Percentiles rank a stretch among this genome's conserved stretches.
phyloP scores from a whole-genome alignment of 31 red algal genomes.

The Odonthalia washingtoniensis region DNA sequence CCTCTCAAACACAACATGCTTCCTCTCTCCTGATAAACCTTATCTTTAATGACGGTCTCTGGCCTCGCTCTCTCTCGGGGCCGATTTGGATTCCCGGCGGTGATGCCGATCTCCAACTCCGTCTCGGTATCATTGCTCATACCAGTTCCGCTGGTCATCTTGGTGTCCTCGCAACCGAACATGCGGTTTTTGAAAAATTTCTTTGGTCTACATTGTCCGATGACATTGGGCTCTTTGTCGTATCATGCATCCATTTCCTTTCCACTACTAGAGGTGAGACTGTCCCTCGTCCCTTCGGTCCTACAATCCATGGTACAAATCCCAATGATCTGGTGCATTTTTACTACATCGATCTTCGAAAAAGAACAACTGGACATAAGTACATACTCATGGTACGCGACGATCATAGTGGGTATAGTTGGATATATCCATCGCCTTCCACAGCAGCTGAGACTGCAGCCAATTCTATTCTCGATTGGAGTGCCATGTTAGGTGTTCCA shows the following conservation, averaged over 20 bases:
- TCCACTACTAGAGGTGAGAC: slow-evolving; percentile 6
- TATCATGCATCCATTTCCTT: slow-evolving; percentile 31
- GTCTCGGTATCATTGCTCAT: slow-evolving; percentile 21
- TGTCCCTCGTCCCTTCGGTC: slow-evolving; percentile 5
- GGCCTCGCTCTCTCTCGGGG: too few relatives aligned
- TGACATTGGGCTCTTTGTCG: slow-evolving; percentile 20
- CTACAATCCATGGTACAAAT: slow-evolving; percentile 8
- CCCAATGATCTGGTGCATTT: slow-evolving; percentile 38
- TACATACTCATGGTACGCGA: slow-evolving; percentile 26
- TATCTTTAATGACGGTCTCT: too few relatives aligned
- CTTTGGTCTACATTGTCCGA: slow-evolving; percentile 11
- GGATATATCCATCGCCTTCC: neutral
- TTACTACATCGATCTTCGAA: slow-evolving; percentile 16
- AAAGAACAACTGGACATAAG: neutral
- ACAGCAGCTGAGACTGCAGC: slow-evolving; percentile 5
- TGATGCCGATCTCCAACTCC: slow-evolving; percentile 18
- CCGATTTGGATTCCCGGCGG: slow-evolving; percentile 8
- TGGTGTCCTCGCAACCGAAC: neutral
- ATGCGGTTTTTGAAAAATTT: slow-evolving; percentile 2
- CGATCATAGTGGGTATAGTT: slow-evolving; percentile 12
- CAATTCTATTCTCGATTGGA: neutral
- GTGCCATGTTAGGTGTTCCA: slow-evolving; percentile 17
- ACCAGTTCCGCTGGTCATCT: neutral
- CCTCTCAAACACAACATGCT: too few relatives aligned
- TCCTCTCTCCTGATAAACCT: too few relatives aligned